Conservation (phyloP, 1,284 basidiomycete species). For the Tilletia walkeri region DNA sequence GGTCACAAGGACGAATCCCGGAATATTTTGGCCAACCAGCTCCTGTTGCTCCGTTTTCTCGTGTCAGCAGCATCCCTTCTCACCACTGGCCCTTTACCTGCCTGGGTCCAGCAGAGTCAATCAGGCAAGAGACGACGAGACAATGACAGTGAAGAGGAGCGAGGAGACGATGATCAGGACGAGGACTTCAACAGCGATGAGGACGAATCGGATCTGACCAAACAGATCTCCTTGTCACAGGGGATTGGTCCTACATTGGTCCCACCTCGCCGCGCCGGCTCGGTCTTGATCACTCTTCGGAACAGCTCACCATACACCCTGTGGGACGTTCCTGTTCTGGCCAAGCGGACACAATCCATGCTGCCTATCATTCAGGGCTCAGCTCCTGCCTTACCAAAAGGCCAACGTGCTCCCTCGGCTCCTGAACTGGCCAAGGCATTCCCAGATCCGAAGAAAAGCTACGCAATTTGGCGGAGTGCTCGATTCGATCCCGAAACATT, state of each 20-base stretch:
- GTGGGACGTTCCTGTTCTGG: slow-evolving; percentile 64
- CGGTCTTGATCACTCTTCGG: slow-evolving; percentile 81
- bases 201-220: slow-evolving; percentile 33
- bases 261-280: slow-evolving; percentile 58
- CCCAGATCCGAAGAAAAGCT: slow-evolving; percentile 64
- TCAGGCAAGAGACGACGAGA: slow-evolving; percentile 55
- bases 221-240: slow-evolving; percentile 57
- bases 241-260: slow-evolving; percentile 26
- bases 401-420: slow-evolving; percentile 31
- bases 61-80: slow-evolving; percentile 70
- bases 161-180: slow-evolving; percentile 21
- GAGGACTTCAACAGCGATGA: slow-evolving; percentile 29
- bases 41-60: slow-evolving; percentile 80
- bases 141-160: slow-evolving; percentile 31
- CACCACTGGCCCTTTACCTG: slow-evolving; percentile 46
- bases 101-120: slow-evolving; percentile 41
- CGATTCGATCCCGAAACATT: slow-evolving; percentile 71
- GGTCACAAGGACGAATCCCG: slow-evolving; percentile 92
- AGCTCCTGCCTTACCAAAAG: slow-evolving; percentile 43
- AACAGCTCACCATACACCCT: slow-evolving; percentile 83
- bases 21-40: slow-evolving; percentile 87
- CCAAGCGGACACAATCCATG: slow-evolving; percentile 44
- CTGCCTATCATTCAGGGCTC: slow-evolving; percentile 63
- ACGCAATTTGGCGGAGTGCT: slow-evolving; percentile 76
- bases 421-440: slow-evolving; percentile 56